Percentiles rank a stretch among this genome's conserved stretches.
Evolutionary conservation across 2,329 filamentous ascomycete species (phyloP).

Genomic region (Leptographium procerum): DNA sequence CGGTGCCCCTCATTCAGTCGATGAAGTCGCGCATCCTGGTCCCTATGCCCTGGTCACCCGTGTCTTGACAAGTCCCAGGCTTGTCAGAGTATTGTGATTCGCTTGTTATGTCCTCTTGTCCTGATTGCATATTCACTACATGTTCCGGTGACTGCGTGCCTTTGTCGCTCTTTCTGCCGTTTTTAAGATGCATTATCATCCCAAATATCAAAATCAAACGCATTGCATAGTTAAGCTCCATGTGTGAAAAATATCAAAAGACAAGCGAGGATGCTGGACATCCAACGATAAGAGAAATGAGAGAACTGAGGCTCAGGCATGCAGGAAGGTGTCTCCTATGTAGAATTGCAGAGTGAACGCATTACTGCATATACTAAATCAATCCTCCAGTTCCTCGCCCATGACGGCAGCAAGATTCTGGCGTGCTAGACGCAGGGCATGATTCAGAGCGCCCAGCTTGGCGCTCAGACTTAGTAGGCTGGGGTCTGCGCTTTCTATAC

Average conservation of each 20-base stretch:
- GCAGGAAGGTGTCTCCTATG: too few relatives aligned
- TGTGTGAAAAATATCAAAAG: too few relatives aligned
- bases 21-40: constrained; percentile 94
- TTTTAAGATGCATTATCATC: neutral
- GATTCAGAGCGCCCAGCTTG: constrained; percentile 68
- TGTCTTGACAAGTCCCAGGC: constrained; percentile 43
- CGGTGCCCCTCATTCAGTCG: constrained; percentile 86
- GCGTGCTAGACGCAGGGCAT: constrained; percentile 58
- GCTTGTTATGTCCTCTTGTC: neutral
- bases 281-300: neutral
- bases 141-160: neutral
- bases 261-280: too few relatives aligned
- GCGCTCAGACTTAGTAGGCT: constrained; percentile 72
- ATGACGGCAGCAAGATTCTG: constrained; percentile 68
- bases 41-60: constrained; percentile 93
- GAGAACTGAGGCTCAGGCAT: neutral
- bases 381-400: constrained; percentile 40
- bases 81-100: neutral
- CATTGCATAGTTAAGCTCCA: neutral
- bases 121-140: neutral
- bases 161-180: neutral
- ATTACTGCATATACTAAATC: neutral
- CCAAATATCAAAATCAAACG: neutral
- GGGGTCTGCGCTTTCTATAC: constrained; percentile 81
- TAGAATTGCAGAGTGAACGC: neutral